These are phyloP conservation scores for Medicago arabica DNA, from an alignment of 306 rosid species.

Conservation along the genomic window DNA sequence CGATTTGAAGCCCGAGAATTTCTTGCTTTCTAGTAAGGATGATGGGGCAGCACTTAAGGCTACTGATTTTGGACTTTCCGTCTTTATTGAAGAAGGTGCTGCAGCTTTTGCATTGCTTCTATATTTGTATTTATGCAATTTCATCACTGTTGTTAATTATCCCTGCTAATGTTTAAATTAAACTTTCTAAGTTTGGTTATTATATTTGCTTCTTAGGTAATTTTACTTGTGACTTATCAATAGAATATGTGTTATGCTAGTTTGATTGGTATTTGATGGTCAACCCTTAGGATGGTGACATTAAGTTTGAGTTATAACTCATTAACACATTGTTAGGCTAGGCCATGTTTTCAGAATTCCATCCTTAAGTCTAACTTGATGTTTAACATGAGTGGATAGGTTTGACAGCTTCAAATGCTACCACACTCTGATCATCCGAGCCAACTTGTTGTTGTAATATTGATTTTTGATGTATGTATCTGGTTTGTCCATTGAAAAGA, in stretches of 20 bases:
- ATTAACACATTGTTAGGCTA: neutral
- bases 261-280: neutral
- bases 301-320: conserved; percentile 4
- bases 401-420: neutral
- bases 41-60: conserved; percentile 74
- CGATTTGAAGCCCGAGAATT: conserved; percentile 93
- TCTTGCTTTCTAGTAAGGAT: conserved; percentile 77
- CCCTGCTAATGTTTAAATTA: neutral
- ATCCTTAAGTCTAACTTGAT: conserved; percentile 13
- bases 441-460: no score
- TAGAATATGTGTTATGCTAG: no score
- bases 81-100: conserved; percentile 87
- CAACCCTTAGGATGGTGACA: neutral
- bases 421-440: no score
- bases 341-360: neutral
- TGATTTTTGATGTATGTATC: conserved; percentile 23
- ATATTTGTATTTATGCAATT: conserved; percentile 8
- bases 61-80: conserved; percentile 93
- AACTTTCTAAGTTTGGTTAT: neutral
- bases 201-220: neutral
- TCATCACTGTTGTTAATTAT: neutral
- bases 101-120: conserved; percentile 14
- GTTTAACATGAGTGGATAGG: neutral
- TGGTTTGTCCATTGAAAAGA: neutral
- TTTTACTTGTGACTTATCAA: no score